Conservation (phyloP, 176 grass and related monocot species). For the Eremochloa ophiuroides region DNA sequence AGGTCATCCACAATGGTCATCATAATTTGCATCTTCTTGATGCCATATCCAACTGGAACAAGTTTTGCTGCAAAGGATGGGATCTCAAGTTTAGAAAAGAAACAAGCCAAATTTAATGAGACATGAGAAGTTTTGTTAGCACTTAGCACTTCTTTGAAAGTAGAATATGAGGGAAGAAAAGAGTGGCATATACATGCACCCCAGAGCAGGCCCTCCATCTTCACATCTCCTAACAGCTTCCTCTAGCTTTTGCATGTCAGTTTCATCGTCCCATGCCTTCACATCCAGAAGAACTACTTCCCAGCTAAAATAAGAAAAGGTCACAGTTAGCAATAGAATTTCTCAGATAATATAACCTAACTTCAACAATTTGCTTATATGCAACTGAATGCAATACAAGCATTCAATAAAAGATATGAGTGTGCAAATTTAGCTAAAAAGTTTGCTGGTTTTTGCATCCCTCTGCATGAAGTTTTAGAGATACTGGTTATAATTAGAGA, state of each 20-base stretch:
- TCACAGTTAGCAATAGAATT: slow-evolving; percentile 1
- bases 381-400: neutral
- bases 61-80: slow-evolving; percentile 45
- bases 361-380: neutral
- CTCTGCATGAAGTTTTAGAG: neutral
- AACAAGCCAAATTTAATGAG: neutral
- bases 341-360: neutral
- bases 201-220: slow-evolving; percentile 73
- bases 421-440: neutral
- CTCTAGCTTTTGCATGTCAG: slow-evolving; percentile 80
- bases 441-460: neutral
- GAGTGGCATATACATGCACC: slow-evolving; percentile 68
- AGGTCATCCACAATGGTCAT: slow-evolving; percentile 79
- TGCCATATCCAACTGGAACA: slow-evolving; percentile 62
- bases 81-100: neutral
- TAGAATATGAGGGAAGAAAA: neutral
- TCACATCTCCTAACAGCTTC: slow-evolving; percentile 59
- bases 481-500: neutral
- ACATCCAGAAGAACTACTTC: slow-evolving; percentile 62
- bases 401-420: neutral
- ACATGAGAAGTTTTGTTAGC: neutral
- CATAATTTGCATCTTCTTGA: slow-evolving; percentile 79
- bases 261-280: slow-evolving; percentile 69
- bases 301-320: slow-evolving; percentile 31
- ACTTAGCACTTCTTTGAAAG: neutral